Percentiles rank a stretch among this genome's conserved stretches.
Conservation (phyloP, 495 filamentous ascomycete species). For the Achaetomiella virescens region DNA sequence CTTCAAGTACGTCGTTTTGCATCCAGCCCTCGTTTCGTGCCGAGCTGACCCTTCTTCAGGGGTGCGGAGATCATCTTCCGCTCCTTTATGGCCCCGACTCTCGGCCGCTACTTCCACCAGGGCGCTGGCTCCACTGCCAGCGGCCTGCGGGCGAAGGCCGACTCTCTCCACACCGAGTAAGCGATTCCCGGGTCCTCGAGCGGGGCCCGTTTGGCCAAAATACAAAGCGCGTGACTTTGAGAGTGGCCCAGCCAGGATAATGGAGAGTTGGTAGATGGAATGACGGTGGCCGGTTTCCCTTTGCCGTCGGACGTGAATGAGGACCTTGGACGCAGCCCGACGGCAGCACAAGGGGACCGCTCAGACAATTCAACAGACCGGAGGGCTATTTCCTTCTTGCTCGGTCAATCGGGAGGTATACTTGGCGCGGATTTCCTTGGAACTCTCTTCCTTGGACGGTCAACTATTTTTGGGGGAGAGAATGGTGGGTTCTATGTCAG, state of each 20-base stretch:
- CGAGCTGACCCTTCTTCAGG: slow-evolving; percentile 39
- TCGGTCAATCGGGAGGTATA: slow-evolving; percentile 10
- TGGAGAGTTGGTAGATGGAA: slow-evolving; percentile 1
- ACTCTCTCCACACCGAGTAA: slow-evolving; percentile 61
- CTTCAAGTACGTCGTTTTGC: slow-evolving; percentile 62
- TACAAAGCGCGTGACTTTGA: slow-evolving; percentile 22
- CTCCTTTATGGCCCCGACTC: slow-evolving; percentile 85
- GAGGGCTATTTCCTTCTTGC: slow-evolving; percentile 8
- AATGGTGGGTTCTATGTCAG: slow-evolving; percentile 7
- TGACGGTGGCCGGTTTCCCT: slow-evolving; percentile 15
- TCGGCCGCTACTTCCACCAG: slow-evolving; percentile 79
- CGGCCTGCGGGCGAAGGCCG: slow-evolving; percentile 86
- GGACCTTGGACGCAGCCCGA: slow-evolving; percentile 20
- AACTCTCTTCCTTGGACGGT: slow-evolving; percentile 4
- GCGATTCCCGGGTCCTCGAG: neutral
- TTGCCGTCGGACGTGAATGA: slow-evolving; percentile 26
- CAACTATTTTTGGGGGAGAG: slow-evolving; percentile 15
- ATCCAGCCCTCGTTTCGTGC: neutral
- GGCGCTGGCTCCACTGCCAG: slow-evolving; percentile 68
- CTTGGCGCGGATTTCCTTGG: slow-evolving; percentile 15
- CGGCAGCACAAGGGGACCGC: slow-evolving; percentile 15
- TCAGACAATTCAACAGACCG: slow-evolving; percentile 15
- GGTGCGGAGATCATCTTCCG: slow-evolving; percentile 95
- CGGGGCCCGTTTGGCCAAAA: slow-evolving; percentile 8
- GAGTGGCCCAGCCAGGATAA: slow-evolving; percentile 5